These are phyloP conservation scores for Escovopsis sp. DNA, from an alignment of 2,329 filamentous ascomycete species.

Conservation along the genomic window DNA sequence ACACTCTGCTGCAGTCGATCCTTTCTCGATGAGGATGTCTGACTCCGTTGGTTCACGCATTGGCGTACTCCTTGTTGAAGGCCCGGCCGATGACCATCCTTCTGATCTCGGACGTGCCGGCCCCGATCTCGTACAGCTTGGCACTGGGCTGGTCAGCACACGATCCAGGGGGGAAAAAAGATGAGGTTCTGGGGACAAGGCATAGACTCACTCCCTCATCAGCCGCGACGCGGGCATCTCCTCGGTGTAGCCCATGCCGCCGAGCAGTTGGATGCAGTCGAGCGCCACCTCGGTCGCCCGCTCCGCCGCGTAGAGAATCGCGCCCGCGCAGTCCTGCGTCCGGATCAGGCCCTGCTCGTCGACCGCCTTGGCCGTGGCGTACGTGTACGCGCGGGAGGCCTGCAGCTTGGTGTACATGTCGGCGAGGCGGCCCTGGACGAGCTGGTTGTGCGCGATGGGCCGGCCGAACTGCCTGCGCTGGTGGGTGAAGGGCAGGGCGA, in stretches of 20 bases:
- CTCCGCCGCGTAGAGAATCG: conserved; percentile 87
- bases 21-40: neutral
- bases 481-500: conserved; percentile 78
- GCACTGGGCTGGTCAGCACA: conserved; percentile 25
- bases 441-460: conserved; percentile 82
- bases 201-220: conserved; percentile 46
- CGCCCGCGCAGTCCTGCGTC: conserved; percentile 87
- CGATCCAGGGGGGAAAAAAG: neutral
- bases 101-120: conserved; percentile 85
- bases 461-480: conserved; percentile 73
- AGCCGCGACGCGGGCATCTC: conserved; percentile 84
- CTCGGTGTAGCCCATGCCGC: conserved; percentile 91
- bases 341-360: conserved; percentile 60
- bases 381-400: conserved; percentile 75
- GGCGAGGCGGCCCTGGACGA: conserved; percentile 82
- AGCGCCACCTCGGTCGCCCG: conserved; percentile 73
- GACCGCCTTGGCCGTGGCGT: conserved; percentile 61
- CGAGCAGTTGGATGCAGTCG: conserved; percentile 82
- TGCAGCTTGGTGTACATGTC: conserved; percentile 96
- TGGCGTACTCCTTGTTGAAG: conserved; percentile 72
- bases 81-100: conserved; percentile 87
- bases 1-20: no score
- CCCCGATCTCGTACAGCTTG: conserved; percentile 88
- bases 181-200: neutral
- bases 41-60: conserved; percentile 9